phyloP scores from a whole-genome alignment of 2,329 filamentous ascomycete species.

The Alternaria tenuissima region DNA sequence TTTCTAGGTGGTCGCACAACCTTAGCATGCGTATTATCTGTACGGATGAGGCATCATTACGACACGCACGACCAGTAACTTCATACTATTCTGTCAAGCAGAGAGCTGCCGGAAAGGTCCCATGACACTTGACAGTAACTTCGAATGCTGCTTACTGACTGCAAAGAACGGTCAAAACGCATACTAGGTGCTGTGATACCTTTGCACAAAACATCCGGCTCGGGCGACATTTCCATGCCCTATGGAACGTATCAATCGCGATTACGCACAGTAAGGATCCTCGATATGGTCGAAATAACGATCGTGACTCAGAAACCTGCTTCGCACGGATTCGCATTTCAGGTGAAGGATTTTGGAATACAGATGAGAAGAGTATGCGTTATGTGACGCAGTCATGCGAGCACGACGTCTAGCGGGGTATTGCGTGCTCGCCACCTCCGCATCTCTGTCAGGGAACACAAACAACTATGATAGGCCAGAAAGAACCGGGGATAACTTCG shows the following conservation, averaged over 20 bases:
- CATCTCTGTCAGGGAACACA: neutral
- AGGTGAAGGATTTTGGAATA: too few species aligned
- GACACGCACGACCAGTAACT: neutral
- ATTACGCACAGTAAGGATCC: too few species aligned
- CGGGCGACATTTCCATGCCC: neutral
- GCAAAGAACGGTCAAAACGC: neutral
- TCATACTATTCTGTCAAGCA: neutral
- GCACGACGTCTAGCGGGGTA: constrained; percentile 34
- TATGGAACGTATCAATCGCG: too few species aligned
- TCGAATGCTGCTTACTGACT: neutral
- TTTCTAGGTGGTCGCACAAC: too few species aligned
- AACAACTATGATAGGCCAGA: neutral
- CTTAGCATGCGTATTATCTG: too few species aligned
- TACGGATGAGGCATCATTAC: too few species aligned
- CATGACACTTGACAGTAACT: neutral
- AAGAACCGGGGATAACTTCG: neutral
- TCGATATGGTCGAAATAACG: too few species aligned
- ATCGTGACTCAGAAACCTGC: too few species aligned
- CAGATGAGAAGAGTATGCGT: neutral
- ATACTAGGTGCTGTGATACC: neutral
- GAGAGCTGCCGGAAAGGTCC: too few species aligned
- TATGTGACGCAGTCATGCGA: constrained; percentile 8
- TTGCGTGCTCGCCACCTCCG: constrained; percentile 32
- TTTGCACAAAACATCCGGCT: neutral
- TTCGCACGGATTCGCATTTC: too few species aligned